These are phyloP conservation scores for Sungouiella blattae DNA, from an alignment of 805 yeast species.

Conservation along the genomic window DNA sequence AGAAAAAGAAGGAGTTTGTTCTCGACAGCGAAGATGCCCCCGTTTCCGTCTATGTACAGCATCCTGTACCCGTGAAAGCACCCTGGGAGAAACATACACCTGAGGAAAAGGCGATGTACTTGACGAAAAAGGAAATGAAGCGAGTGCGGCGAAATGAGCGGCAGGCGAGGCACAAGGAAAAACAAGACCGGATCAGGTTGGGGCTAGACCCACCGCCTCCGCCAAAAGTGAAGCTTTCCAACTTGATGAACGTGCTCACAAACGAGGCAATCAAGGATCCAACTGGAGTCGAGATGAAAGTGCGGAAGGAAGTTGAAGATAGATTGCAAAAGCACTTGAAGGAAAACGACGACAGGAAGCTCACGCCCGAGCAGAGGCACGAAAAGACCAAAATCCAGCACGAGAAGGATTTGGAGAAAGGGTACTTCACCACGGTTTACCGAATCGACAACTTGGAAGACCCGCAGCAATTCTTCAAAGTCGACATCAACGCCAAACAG, in stretches of 20 bases:
- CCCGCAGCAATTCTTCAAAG: slow-evolving; percentile 67
- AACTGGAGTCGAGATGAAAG: slow-evolving; percentile 74
- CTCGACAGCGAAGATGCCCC: slow-evolving; percentile 43
- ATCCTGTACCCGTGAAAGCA: slow-evolving; percentile 66
- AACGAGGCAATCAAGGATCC: slow-evolving; percentile 87
- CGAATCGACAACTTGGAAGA: slow-evolving; percentile 50
- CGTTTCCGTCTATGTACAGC: slow-evolving; percentile 71
- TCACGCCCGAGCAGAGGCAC: slow-evolving; percentile 54
- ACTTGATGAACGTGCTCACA: slow-evolving; percentile 82
- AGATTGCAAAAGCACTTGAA: slow-evolving; percentile 57
- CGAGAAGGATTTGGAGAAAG: slow-evolving; percentile 48
- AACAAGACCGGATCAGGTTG: slow-evolving; percentile 70
- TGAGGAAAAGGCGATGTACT: slow-evolving; percentile 44
- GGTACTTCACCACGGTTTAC: slow-evolving; percentile 58
- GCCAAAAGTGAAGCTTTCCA: slow-evolving; percentile 81
- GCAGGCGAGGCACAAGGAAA: slow-evolving; percentile 57
- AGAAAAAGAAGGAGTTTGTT: slow-evolving; percentile 18
- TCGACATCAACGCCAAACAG: slow-evolving; percentile 80
- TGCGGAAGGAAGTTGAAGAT: slow-evolving; percentile 62
- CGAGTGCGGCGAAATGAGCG: slow-evolving; percentile 70
- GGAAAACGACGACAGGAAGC: slow-evolving; percentile 59
- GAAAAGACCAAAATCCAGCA: slow-evolving; percentile 46
- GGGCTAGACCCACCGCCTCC: slow-evolving; percentile 88
- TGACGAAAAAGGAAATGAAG: slow-evolving; percentile 77
- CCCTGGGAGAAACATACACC: slow-evolving; percentile 51